phyloP scores from a whole-genome alignment of 495 filamentous ascomycete genomes.

The Penicillium chermesinum region DNA sequence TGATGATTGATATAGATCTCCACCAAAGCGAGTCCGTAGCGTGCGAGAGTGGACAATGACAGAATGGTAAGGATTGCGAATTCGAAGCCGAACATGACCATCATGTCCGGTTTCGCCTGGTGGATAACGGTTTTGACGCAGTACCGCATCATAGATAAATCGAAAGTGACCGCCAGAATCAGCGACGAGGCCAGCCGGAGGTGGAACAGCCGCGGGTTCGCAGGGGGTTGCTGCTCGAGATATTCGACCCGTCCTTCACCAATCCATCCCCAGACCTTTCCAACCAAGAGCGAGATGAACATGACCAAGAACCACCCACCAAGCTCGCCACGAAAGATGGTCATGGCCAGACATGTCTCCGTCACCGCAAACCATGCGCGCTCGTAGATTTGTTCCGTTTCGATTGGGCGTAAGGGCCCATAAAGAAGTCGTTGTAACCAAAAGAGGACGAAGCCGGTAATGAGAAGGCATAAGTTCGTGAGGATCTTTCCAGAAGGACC shows the following conservation, averaged over 20 bases:
- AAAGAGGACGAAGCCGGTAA: slow-evolving; percentile 71
- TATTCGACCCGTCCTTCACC: slow-evolving; percentile 90
- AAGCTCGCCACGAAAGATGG: slow-evolving; percentile 94
- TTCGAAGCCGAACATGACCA: slow-evolving; percentile 99
- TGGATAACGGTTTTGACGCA: slow-evolving; percentile 75
- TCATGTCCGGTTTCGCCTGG: slow-evolving; percentile 89
- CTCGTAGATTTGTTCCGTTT: slow-evolving; percentile 95
- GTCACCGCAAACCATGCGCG: slow-evolving; percentile 96
- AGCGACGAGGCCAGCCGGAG: slow-evolving; percentile 73
- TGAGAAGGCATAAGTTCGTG: slow-evolving; percentile 77
- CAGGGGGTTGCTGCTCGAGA: slow-evolving; percentile 89
- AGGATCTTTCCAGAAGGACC: too few relatives aligned
- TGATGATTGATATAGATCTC: slow-evolving; percentile 69
- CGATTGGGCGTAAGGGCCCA: slow-evolving; percentile 84
- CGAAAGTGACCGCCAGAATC: slow-evolving; percentile 67
- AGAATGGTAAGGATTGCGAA: slow-evolving; percentile 80
- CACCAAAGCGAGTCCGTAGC: slow-evolving; percentile 74
- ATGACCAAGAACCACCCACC: slow-evolving; percentile 92
- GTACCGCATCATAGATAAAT: slow-evolving; percentile 72
- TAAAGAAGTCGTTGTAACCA: slow-evolving; percentile 87
- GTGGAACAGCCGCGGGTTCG: slow-evolving; percentile 88
- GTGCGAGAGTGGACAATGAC: slow-evolving; percentile 69
- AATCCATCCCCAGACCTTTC: slow-evolving; percentile 98
- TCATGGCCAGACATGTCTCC: slow-evolving; percentile 96
- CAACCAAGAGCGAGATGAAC: slow-evolving; percentile 87